Evolutionary conservation across 2,329 filamentous ascomycete species (phyloP), one percentile per base, ranked within the genome.

Genomic region (Diaporthe longicolla): DNA sequence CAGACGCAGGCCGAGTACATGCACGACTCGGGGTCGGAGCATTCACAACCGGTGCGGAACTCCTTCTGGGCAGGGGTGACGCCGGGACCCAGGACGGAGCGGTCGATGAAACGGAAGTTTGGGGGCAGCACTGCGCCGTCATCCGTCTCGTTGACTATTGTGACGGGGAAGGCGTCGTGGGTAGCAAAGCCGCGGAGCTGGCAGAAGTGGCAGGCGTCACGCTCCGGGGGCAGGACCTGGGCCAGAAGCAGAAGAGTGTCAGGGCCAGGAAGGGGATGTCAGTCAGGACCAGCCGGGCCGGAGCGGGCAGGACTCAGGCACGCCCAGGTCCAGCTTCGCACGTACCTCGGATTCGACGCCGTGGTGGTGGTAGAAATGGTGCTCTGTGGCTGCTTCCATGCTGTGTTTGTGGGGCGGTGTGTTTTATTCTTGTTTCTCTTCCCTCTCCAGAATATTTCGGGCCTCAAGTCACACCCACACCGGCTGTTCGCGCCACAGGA

Each of bases 11-110:
- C 85, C 50, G 85, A 86, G 77, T 91, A 94, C 79, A 93, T 91
- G 79, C 94, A 95, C 4, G 90, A 88, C 78, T 88, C 86, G 66
- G 90, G 86, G 2, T 89, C 83, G 1, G 79, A 81, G 79, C 94
- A 97, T 61, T 88, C 83, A 80, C 94, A 97, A 3, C 94, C 94
- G 71, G 87, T 88, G 76, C 91, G 89, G 71, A 94, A 93, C 37
- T 87, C 92, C 63, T 85, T 84, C 75, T 89, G 89, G 5, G 89
- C 89, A 17, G 87, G 85, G 57, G 88, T 81, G 0, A 96, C 92
- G 26, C 90, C 92, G 0, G 87, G 78, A 3, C 88, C 83, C 1
- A 93, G 85, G 5, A 92, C 84, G 13, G 90, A 91, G 0, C 87
- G 82, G 9, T 91, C 85, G 70, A 95, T 92, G 80, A 95, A 96